phyloP scores from a whole-genome alignment of 768 basidiomycete genomes.

The Peribolospora baueri region DNA sequence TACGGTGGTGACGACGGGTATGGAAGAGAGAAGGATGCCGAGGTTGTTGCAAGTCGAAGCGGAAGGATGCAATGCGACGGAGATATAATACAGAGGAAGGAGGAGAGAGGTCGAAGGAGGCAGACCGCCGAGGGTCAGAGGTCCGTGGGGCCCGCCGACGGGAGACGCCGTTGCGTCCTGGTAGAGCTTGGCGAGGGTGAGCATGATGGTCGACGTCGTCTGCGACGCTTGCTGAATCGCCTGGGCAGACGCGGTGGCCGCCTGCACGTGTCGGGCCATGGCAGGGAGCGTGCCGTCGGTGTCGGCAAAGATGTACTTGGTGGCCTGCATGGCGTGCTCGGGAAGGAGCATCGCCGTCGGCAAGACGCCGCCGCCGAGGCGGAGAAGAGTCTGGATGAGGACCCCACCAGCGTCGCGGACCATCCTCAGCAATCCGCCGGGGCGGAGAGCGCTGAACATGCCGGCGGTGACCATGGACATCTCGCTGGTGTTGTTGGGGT shows the following conservation, averaged over 20 bases:
- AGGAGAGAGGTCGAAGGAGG: slow-evolving; percentile 19
- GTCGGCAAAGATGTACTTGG: slow-evolving; percentile 21
- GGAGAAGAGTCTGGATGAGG: slow-evolving; percentile 12
- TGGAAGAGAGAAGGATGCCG: slow-evolving; percentile 26
- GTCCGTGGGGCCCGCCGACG: slow-evolving; percentile 17
- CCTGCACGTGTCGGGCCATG: slow-evolving; percentile 12
- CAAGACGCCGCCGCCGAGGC: slow-evolving; percentile 20
- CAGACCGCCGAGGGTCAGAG: slow-evolving; percentile 6
- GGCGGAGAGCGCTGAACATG: slow-evolving; percentile 4
- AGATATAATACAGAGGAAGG: slow-evolving; percentile 28
- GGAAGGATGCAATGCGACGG: slow-evolving; percentile 25
- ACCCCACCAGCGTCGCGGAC: slow-evolving; percentile 6
- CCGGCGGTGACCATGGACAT: slow-evolving; percentile 6
- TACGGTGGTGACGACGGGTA: slow-evolving; percentile 12
- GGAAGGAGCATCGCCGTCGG: slow-evolving; percentile 26
- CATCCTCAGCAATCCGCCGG: slow-evolving; percentile 9
- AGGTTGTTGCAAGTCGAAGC: slow-evolving; percentile 30
- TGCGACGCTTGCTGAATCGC: slow-evolving; percentile 15
- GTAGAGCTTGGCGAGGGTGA: slow-evolving; percentile 27
- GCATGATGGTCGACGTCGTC: slow-evolving; percentile 24
- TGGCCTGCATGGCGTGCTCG: slow-evolving; percentile 21
- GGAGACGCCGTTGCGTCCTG: slow-evolving; percentile 19
- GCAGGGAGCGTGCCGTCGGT: slow-evolving; percentile 20
- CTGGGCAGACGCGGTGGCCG: background rate
- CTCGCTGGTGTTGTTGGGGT: background rate